phyloP scores from a whole-genome alignment of 345 rosid genomes.

The Anacardium occidentale region DNA sequence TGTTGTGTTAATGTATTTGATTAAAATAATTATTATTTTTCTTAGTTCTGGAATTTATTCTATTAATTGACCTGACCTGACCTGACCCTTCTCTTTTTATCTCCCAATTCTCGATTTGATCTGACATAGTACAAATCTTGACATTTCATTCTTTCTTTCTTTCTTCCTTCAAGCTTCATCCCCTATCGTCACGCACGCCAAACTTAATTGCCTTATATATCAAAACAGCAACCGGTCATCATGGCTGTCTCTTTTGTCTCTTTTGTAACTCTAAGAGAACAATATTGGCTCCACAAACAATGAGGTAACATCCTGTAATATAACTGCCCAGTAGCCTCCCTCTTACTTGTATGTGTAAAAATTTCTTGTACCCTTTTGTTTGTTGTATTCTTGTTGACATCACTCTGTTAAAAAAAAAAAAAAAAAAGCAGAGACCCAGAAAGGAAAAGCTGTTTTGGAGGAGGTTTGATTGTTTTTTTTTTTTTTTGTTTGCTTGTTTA shows the following conservation, averaged over 20 bases:
- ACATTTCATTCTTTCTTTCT: not conserved
- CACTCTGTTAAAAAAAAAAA: not conserved
- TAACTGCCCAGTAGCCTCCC: not conserved
- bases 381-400: not conserved
- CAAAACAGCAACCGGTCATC: slow-evolving; percentile 17
- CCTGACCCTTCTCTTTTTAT: not conserved
- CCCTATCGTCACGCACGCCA: slow-evolving; percentile 20
- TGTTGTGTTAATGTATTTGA: too few relatives aligned
- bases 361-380: not conserved
- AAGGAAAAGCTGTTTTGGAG: not conserved
- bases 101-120: not conserved
- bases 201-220: not conserved
- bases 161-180: not conserved
- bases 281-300: slow-evolving; percentile 15
- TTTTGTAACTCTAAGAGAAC: slow-evolving; percentile 2
- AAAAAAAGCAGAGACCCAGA: not conserved
- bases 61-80: not conserved
- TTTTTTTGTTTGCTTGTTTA: too few relatives aligned
- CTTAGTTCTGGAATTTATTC: not conserved
- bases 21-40: too few relatives aligned
- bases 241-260: not conserved
- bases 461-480: not conserved
- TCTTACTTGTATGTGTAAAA: not conserved
- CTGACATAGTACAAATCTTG: not conserved
- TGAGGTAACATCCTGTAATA: slow-evolving; percentile 6